Conservation (phyloP, 352 stramenopile genomes). For the Globisporangium mamillatum region DNA sequence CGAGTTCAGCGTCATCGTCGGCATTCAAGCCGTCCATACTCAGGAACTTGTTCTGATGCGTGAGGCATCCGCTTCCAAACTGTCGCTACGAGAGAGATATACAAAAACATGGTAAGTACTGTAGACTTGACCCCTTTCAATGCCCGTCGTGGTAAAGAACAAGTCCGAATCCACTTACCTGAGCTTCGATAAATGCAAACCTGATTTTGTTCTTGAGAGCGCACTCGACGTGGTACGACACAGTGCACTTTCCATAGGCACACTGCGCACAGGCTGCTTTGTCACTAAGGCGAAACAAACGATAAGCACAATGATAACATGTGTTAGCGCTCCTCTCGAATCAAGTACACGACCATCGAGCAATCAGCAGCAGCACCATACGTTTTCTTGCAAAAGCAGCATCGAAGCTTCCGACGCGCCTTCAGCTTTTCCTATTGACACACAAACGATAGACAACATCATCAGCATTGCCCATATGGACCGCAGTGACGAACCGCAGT, state of each 20-base stretch:
- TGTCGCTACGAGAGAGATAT: constrained; percentile 25
- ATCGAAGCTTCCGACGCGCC: constrained; percentile 54
- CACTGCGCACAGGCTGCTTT: constrained; percentile 75
- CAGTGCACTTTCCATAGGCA: constrained; percentile 57
- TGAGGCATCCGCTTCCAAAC: constrained; percentile 62
- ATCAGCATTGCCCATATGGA: too few species aligned
- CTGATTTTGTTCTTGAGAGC: constrained; percentile 57
- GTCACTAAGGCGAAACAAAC: constrained; percentile 29
- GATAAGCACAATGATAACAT: constrained; percentile 5
- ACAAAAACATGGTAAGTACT: not conserved
- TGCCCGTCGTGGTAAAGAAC: too few species aligned
- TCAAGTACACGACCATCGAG: not conserved
- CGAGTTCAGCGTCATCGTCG: constrained; percentile 9
- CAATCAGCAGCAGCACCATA: constrained; percentile 15
- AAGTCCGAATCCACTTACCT: constrained; percentile 22
- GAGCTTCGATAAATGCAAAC: constrained; percentile 59
- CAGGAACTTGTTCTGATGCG: constrained; percentile 58
- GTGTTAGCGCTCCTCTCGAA: not conserved
- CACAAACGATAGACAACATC: not conserved
- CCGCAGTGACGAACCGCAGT: too few species aligned
- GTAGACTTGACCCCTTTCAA: not conserved
- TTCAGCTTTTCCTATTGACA: constrained; percentile 41
- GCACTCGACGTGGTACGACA: constrained; percentile 73
- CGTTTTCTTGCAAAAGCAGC: constrained; percentile 72
- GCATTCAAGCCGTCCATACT: constrained; percentile 29